Percentiles rank a stretch among this genome's conserved stretches.
phyloP scores from a whole-genome alignment of 192 early-diverging fungal species.

The Coemansia sp. region DNA sequence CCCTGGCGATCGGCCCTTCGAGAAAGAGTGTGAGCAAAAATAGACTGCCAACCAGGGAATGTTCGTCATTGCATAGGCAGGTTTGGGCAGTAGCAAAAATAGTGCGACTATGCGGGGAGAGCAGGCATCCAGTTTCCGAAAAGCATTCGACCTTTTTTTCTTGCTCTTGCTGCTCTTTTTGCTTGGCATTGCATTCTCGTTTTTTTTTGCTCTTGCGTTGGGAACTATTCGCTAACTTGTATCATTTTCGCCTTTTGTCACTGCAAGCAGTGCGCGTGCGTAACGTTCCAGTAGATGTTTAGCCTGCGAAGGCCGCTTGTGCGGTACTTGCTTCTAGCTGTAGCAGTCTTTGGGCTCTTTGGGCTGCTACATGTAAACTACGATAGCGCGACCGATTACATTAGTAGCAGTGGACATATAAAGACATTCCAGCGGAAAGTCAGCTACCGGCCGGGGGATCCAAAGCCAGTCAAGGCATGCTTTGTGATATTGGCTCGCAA shows the following conservation, averaged over 20 bases:
- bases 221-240: neutral
- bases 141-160: neutral
- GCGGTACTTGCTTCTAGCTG: slow-evolving; percentile 38
- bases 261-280: neutral
- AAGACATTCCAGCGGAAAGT: slow-evolving; percentile 16
- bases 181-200: neutral
- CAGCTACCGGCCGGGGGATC: slow-evolving; percentile 36
- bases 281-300: slow-evolving; percentile 11
- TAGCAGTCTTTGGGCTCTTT: slow-evolving; percentile 17
- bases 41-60: neutral
- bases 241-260: neutral
- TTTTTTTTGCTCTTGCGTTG: neutral
- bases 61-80: neutral
- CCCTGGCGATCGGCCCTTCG: neutral
- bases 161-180: neutral
- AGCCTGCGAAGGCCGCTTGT: slow-evolving; percentile 30
- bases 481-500: slow-evolving; percentile 71
- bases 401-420: slow-evolving; percentile 12
- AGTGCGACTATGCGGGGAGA: neutral
- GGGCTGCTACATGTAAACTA: slow-evolving; percentile 42
- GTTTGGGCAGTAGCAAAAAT: neutral
- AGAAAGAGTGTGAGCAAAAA: neutral
- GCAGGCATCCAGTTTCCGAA: neutral
- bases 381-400: slow-evolving; percentile 19
- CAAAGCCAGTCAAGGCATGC: slow-evolving; percentile 54